Evolutionary conservation across 371 early-diverging fungal genomes (phyloP).

Genomic region (Mucor ambiguus): DNA sequence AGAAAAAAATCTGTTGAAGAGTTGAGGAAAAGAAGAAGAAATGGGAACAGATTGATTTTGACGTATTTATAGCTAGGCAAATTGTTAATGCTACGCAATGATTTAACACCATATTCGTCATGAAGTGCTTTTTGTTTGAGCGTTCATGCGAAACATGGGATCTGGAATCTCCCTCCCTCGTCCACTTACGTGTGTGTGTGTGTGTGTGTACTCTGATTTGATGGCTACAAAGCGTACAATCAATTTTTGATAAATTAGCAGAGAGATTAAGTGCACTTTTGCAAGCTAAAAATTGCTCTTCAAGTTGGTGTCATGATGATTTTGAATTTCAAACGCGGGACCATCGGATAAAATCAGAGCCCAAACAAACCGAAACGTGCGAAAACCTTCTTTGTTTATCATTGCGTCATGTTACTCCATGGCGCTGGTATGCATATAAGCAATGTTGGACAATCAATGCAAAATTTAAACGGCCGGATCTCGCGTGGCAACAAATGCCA

Average conservation of each 20-base stretch:
- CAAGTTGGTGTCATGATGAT: neutral
- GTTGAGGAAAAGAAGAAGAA: neutral
- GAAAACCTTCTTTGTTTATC: neutral
- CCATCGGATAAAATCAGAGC: neutral
- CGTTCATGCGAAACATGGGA: neutral
- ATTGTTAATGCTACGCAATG: constrained; percentile 2
- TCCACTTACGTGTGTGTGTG: neutral
- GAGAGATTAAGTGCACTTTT: neutral
- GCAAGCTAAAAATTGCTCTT: neutral
- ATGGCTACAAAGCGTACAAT: neutral
- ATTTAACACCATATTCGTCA: constrained; percentile 6
- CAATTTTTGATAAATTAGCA: neutral
- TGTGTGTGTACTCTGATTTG: neutral
- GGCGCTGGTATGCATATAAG: neutral
- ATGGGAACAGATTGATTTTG: neutral
- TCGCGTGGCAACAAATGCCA: neutral
- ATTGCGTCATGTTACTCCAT: constrained; percentile 5
- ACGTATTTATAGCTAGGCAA: neutral
- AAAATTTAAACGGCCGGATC: neutral
- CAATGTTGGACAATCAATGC: neutral
- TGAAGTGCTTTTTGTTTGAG: neutral
- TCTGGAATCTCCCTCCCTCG: neutral
- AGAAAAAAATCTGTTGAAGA: constrained; percentile 27
- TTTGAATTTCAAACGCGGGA: neutral
- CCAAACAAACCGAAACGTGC: neutral